Percentiles rank a stretch among this genome's conserved stretches.
phyloP scores from a whole-genome alignment of 345 rosid species.

The Citrus medica region DNA sequence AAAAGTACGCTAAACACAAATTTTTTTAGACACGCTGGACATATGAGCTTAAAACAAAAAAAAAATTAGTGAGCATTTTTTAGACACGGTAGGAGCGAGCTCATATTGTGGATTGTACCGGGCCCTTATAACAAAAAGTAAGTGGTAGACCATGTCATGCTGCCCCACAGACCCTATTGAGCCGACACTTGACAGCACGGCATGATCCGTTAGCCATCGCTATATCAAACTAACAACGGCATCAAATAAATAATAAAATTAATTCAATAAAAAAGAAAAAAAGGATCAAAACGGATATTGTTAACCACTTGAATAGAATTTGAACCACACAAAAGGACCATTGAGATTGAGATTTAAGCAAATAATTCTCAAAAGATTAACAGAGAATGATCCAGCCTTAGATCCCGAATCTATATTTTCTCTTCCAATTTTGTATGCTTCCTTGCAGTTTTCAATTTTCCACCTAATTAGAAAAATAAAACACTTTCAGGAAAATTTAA shows the following conservation, averaged over 20 bases:
- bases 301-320: background rate
- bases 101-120: accelerated
- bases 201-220: too few species aligned
- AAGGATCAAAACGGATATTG: too few species aligned
- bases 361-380: background rate
- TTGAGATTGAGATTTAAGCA: background rate
- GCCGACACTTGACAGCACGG: too few species aligned
- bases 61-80: accelerated
- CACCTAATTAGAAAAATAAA: background rate
- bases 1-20: too few species aligned
- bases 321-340: background rate
- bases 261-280: too few species aligned
- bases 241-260: too few species aligned
- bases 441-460: background rate
- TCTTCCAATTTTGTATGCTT: background rate
- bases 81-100: accelerated
- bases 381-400: background rate
- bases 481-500: background rate
- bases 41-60: accelerated
- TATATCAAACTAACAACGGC: too few species aligned
- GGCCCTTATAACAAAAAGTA: too few species aligned
- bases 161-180: too few species aligned
- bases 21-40: accelerated
- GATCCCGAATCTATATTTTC: background rate
- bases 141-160: too few species aligned